Evolutionary conservation across 305 asterid species (phyloP), one percentile per base, ranked within the genome.

Genomic region (Lippia alba): DNA sequence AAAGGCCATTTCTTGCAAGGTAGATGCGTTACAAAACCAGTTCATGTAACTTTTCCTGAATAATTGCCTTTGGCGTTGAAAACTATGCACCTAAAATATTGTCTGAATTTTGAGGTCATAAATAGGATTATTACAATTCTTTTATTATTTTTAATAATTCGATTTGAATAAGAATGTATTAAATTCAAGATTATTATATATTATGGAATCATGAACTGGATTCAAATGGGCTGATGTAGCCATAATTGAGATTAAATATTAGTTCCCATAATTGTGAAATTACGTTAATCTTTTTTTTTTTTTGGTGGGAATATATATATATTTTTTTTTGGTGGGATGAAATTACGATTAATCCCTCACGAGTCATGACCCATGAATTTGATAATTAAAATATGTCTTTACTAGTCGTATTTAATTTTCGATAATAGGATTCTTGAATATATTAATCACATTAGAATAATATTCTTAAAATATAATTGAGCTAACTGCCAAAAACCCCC

Each of bases 21-120:
- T 8, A 36, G 41, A 30, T 4, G 50, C 57, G 51, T 74, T 51
- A 61, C 9, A 46, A 60, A 53, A 17, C 41, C 46, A 4, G 40
- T 18, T 30, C 8, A 7, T 57, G 15, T 50, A 17, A 56, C 30
- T 17, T 59, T 16, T 59, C 66, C 73, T 30, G 57, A 68, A 68
- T 44, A 10, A 6, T 8, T 55, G 12, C 32, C 57, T 20, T 54
- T 40, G 72, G 24, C 33, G 64, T 55, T 66, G 19, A 11, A 1
- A 6, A 0, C 49, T 44, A 44, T 44, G 49, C 10, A 44, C 49
- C 49, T 44, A 44, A 8, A 44, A 44, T 6, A 36, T 36, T 36
- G 41, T 36, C 41, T 36, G 41, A 36, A 36, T 4, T 24, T 24
- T 36, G 41, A 36, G 41, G 48, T 41, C 48, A 4, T 7, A 41